phyloP scores from a whole-genome alignment of 2,329 filamentous ascomycete species.

The Aspergillus ochraceus region DNA sequence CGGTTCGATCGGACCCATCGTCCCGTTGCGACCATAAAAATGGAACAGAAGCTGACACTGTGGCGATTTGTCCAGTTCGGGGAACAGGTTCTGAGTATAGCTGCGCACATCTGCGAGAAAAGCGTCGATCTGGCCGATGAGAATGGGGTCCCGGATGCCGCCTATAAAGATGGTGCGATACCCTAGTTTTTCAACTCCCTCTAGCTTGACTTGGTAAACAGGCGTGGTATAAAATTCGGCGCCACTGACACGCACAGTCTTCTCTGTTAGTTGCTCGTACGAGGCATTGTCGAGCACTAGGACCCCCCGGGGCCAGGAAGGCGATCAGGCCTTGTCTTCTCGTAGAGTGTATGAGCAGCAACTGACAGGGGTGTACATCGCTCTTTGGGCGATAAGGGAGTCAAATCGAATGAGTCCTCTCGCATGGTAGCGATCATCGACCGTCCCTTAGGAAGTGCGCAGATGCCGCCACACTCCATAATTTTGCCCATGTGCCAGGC shows the following conservation, averaged over 20 bases:
- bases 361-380: constrained; percentile 52
- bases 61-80: neutral
- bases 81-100: neutral
- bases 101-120: neutral
- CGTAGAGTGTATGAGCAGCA: constrained; percentile 56
- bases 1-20: neutral
- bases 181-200: constrained; percentile 47
- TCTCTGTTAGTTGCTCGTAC: constrained; percentile 47
- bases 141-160: constrained; percentile 48
- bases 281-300: constrained; percentile 43
- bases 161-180: constrained; percentile 51
- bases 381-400: constrained; percentile 39
- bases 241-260: constrained; percentile 43
- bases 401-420: constrained; percentile 51
- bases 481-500: constrained; percentile 55
- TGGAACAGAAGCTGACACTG: neutral
- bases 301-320: constrained; percentile 52
- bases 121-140: constrained; percentile 31
- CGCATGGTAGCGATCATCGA: constrained; percentile 46
- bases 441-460: constrained; percentile 49
- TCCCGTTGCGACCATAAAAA: neutral
- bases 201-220: constrained; percentile 52
- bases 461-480: constrained; percentile 35
- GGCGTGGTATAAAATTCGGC: constrained; percentile 30
- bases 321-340: constrained; percentile 55